Percentiles rank a stretch among this genome's conserved stretches.
Conservation (phyloP, 805 yeast genomes). For the Grigorovia transvaalensis region DNA sequence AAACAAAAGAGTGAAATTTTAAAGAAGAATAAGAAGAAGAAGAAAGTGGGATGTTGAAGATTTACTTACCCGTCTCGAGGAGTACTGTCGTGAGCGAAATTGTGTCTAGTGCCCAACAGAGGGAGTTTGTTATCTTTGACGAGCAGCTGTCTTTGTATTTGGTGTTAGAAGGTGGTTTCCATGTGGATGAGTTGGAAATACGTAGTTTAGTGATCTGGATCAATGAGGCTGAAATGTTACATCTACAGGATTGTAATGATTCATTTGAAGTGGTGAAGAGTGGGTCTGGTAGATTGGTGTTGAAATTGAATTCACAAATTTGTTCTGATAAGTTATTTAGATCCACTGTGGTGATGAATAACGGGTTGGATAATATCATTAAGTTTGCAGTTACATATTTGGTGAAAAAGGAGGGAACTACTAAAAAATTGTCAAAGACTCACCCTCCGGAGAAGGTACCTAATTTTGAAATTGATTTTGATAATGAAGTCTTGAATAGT, state of each 20-base stretch:
- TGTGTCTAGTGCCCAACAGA: conserved; percentile 8
- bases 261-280: conserved; percentile 2
- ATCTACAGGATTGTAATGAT: conserved; percentile 2
- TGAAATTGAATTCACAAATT: conserved; percentile 13
- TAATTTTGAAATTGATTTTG: conserved; percentile 2
- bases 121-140: conserved; percentile 24
- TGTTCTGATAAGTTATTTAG: conserved; percentile 15
- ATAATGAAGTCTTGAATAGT: conserved; percentile 14
- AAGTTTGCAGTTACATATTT: conserved; percentile 5
- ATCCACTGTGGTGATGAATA: conserved; percentile 27
- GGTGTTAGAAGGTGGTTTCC: not conserved
- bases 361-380: conserved; percentile 23
- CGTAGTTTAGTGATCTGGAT: conserved; percentile 16
- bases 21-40: not conserved
- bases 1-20: too few species aligned
- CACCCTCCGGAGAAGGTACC: not conserved
- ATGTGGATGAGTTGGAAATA: not conserved
- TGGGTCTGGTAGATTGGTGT: conserved; percentile 1
- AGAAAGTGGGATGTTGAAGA: not conserved
- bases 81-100: conserved; percentile 4
- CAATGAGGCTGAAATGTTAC: conserved; percentile 21
- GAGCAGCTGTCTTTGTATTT: conserved; percentile 16
- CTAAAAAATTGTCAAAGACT: too few species aligned
- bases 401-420: too few species aligned
- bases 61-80: not conserved